Percentiles rank a stretch among this genome's conserved stretches.
phyloP scores from a whole-genome alignment of 352 stramenopile genomes.

The Globisporangium spiculum region DNA sequence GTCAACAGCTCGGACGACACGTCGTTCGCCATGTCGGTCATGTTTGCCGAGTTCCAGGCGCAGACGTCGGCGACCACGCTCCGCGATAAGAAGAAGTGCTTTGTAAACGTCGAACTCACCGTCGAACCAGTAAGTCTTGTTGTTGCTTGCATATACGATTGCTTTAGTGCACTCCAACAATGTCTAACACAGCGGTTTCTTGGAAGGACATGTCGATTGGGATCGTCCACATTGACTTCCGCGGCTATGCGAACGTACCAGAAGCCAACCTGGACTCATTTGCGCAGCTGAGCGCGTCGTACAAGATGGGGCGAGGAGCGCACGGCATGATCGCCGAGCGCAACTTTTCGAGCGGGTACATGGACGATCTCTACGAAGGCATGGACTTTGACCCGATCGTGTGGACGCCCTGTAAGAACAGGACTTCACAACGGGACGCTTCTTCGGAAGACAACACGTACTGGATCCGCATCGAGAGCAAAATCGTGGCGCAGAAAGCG shows the following conservation, averaged over 20 bases:
- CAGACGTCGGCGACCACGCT: constrained; percentile 15
- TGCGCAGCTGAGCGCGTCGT: constrained; percentile 20
- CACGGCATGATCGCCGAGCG: constrained; percentile 12
- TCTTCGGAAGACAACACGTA: constrained; percentile 8
- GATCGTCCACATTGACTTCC: constrained; percentile 33
- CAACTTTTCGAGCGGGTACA: constrained; percentile 18
- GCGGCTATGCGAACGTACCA: constrained; percentile 27
- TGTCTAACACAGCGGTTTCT: background rate
- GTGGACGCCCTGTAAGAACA: constrained; percentile 25
- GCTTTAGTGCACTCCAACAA: background rate
- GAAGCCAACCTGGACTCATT: background rate
- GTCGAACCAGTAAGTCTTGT: constrained; percentile 18
- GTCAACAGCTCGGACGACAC: constrained; percentile 27
- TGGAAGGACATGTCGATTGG: constrained; percentile 33
- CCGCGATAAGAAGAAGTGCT: constrained; percentile 21
- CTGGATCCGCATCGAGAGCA: constrained; percentile 29
- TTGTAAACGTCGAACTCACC: constrained; percentile 26
- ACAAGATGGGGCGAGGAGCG: constrained; percentile 12
- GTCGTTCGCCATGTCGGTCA: constrained; percentile 26
- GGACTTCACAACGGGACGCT: background rate
- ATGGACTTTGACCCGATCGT: constrained; percentile 21
- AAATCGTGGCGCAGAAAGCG: constrained; percentile 22
- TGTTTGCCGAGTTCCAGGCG: constrained; percentile 28
- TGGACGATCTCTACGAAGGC: constrained; percentile 27
- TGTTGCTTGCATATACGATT: background rate